Percentiles rank a stretch among this genome's conserved stretches.
These are phyloP conservation scores for Morella rubra DNA, from an alignment of 306 rosid species.

Conservation along the genomic window DNA sequence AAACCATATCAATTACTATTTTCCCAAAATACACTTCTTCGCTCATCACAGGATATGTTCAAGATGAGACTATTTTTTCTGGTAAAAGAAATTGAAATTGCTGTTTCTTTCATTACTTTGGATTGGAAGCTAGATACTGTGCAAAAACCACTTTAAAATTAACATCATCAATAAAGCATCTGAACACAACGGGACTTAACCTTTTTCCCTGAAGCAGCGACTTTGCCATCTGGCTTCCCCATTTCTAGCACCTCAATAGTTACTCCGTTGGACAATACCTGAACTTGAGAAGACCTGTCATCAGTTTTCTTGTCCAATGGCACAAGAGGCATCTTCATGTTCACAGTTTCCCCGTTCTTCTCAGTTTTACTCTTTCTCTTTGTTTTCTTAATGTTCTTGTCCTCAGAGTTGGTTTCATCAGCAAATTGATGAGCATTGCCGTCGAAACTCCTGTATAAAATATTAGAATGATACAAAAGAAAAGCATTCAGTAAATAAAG, in stretches of 20 bases:
- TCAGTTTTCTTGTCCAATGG: constrained; percentile 31
- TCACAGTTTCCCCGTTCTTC: constrained; percentile 37
- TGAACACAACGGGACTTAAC: constrained; percentile 35
- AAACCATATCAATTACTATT: constrained; percentile 14
- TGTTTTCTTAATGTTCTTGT: constrained; percentile 45
- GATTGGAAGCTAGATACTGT: background rate
- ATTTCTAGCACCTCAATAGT: constrained; percentile 55
- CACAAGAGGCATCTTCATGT: constrained; percentile 29
- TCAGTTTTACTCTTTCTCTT: constrained; percentile 56
- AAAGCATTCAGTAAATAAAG: background rate
- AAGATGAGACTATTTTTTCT: background rate
- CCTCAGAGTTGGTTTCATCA: constrained; percentile 40
- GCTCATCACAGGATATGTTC: background rate
- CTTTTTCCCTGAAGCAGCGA: constrained; percentile 69
- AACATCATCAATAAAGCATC: constrained; percentile 3
- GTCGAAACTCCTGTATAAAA: constrained; percentile 41
- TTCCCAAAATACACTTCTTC: background rate
- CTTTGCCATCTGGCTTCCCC: constrained; percentile 63
- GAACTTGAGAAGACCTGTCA: constrained; percentile 43
- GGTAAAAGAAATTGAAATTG: background rate
- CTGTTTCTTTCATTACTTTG: background rate
- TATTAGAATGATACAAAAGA: background rate
- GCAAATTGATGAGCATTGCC: constrained; percentile 26
- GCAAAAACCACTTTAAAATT: background rate
- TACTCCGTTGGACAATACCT: constrained; percentile 53